Percentiles rank a stretch among this genome's conserved stretches.
Evolutionary conservation across 179 eudicot genomes (phyloP).

Genomic region (Corrigiola litoralis): DNA sequence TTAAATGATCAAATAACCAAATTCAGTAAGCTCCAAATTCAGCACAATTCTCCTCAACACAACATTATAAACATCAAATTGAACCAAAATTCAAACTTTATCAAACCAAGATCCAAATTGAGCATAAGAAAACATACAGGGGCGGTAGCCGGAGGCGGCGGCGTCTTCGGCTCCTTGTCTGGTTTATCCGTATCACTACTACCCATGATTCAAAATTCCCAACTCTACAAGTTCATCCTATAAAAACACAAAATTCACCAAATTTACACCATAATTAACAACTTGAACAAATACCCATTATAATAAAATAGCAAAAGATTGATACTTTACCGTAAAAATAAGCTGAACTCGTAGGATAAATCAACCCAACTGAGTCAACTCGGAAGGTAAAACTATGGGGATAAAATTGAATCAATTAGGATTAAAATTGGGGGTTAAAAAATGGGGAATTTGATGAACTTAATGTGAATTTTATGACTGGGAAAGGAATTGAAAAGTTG

Average conservation of each 20-base stretch:
- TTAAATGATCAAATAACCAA: not conserved
- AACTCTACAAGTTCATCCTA: conserved; percentile 31
- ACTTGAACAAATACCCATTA: not conserved
- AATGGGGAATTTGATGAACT: not conserved
- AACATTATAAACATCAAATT: not conserved
- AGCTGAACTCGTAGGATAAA: not conserved
- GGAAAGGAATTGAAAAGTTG: not conserved
- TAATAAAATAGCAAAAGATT: not conserved
- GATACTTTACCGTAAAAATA: conserved; percentile 8
- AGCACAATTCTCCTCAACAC: not conserved
- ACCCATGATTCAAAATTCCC: conserved; percentile 54
- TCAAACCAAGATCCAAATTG: not conserved
- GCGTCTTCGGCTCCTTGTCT: conserved; percentile 67
- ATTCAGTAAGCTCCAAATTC: conserved; percentile 12
- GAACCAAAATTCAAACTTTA: conserved; percentile 1
- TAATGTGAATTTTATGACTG: not conserved
- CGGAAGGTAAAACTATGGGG: not conserved
- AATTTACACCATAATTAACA: not conserved
- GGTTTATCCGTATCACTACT: conserved; percentile 74
- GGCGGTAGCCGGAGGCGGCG: conserved; percentile 31
- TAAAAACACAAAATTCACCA: conserved; percentile 4
- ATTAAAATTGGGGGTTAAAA: not conserved
- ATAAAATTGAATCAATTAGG: not conserved
- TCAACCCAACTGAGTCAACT: conserved; percentile 3
- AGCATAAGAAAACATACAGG: conserved; percentile 18